A percentile compares a stretch with the other conserved stretches of the same genome.
Evolutionary conservation across 768 basidiomycete genomes (phyloP).

Genomic region (Tricholoma furcatifolium): DNA sequence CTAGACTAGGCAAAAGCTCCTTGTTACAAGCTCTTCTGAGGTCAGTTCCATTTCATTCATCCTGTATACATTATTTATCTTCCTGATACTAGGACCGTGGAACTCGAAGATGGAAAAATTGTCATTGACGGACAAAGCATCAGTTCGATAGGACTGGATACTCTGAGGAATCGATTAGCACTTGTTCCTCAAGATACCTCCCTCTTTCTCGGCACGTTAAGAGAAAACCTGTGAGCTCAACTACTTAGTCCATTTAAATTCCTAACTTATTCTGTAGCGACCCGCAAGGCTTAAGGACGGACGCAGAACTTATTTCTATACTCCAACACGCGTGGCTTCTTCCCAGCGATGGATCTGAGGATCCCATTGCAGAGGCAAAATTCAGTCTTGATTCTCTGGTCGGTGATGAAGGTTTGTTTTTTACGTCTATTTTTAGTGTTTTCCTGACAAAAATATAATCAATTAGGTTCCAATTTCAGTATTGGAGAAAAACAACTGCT

Average conservation of each 20-base stretch:
- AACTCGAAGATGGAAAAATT: slow-evolving; percentile 56
- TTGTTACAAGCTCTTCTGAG: slow-evolving; percentile 57
- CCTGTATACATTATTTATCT: not conserved
- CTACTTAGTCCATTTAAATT: not conserved
- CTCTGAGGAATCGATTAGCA: slow-evolving; percentile 50
- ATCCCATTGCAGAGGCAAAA: slow-evolving; percentile 54
- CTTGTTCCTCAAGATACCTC: slow-evolving; percentile 69
- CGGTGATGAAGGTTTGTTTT: slow-evolving; percentile 54
- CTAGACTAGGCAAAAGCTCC: slow-evolving; percentile 47
- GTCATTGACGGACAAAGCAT: slow-evolving; percentile 57
- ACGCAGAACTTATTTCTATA: slow-evolving; percentile 61
- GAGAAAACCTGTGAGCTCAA: slow-evolving; percentile 40
- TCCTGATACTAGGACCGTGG: slow-evolving; percentile 46
- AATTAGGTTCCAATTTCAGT: slow-evolving; percentile 56
- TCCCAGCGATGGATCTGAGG: slow-evolving; percentile 41
- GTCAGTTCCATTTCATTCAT: slow-evolving; percentile 24
- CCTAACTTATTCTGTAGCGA: slow-evolving; percentile 8
- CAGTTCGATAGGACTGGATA: slow-evolving; percentile 50
- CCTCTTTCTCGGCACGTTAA: slow-evolving; percentile 48
- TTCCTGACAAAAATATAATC: not conserved
- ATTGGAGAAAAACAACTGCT: slow-evolving; percentile 69
- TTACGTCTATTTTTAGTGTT: not conserved
- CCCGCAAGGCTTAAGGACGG: slow-evolving; percentile 42
- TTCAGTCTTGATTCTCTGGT: slow-evolving; percentile 64
- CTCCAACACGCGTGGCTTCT: slow-evolving; percentile 63